phyloP scores from a whole-genome alignment of 257 asterid genomes.

The Datura wrightii region DNA sequence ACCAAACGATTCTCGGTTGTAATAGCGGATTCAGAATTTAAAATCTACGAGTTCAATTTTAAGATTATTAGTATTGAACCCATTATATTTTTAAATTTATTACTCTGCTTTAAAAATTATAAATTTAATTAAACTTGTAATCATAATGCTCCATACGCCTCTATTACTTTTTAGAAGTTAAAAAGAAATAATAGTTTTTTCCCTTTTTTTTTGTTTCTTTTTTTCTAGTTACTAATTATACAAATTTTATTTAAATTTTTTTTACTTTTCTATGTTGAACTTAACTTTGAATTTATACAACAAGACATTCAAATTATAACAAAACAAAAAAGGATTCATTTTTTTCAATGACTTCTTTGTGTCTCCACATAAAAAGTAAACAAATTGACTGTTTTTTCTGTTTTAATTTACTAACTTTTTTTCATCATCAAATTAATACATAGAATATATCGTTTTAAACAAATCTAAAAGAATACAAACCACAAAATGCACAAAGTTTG shows the following conservation, averaged over 20 bases:
- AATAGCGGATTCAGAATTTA: too few relatives aligned
- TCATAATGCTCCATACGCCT: too few relatives aligned
- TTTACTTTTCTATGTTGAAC: neutral
- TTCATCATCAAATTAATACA: neutral
- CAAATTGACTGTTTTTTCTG: neutral
- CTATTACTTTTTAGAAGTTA: too few relatives aligned
- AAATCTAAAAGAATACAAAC: neutral
- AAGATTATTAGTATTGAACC: too few relatives aligned
- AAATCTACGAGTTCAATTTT: too few relatives aligned
- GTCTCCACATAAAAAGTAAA: neutral
- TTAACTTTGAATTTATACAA: slow-evolving; percentile 17
- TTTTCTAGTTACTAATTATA: neutral
- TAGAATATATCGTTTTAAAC: neutral
- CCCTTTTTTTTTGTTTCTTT: too few relatives aligned
- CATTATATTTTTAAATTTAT: too few relatives aligned
- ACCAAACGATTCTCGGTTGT: too few relatives aligned
- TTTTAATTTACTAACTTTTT: neutral
- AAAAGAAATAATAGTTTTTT: too few relatives aligned
- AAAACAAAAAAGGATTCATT: neutral
- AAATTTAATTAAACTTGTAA: too few relatives aligned
- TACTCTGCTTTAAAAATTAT: too few relatives aligned
- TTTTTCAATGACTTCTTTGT: neutral
- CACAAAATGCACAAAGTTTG: slow-evolving; percentile 1
- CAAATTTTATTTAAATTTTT: neutral
- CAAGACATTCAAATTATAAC: neutral